Evolutionary conservation across 371 early-diverging fungal species (phyloP), one percentile per base, ranked within the genome.

Genomic region (Catenaria anguillulae): DNA sequence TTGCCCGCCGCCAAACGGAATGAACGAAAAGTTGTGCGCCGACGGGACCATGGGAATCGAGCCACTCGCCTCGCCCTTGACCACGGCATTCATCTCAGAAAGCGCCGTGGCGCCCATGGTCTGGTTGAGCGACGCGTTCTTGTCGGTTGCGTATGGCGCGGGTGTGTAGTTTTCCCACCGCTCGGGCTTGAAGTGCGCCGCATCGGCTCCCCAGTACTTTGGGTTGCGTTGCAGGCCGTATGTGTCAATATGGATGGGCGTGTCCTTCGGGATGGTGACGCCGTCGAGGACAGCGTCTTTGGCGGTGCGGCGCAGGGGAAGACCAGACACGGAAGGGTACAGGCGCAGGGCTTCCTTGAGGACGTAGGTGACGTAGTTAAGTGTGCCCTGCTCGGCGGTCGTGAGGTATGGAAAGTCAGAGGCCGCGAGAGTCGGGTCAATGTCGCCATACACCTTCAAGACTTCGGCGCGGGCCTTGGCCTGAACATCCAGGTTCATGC

Each of bases 1-100:
- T 29, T 58, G 59, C 35, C 59, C 59, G 26, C 59, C 59, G 31
- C 59, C 59, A 42, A 58, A 58, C 36, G 59, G 59, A 8, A 58
- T n/a, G 42, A 40, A 58, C 24, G 59, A 8, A 42, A 58, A 58
- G 26, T n/a, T n/a, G 31, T 58, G 59, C 40, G 59, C 59, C 15
- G 59, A 36, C 43, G 59, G 59, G n/a, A 15, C 2, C 59, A 58
- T 35, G 15, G 59, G 59, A 17, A 58, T 50, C 31, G 52, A 10
- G 19, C 45, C 52, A 23, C 26, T 31, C 2, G 52, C 52, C 26
- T 50, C 52, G 2, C 1, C 29, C 29, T 26, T 12, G 15, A 23
- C 52, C 6, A 10, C 17, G n/a, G 23, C 23, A 23, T 46, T 46
- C 46, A 46, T n/a, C 1, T 17, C 8, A n/a, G n/a, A n/a, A n/a